A percentile compares a stretch with the other conserved stretches of the same genome.
Conservation (phyloP, 371 early-diverging fungal genomes). For the Mucor racemosus region DNA sequence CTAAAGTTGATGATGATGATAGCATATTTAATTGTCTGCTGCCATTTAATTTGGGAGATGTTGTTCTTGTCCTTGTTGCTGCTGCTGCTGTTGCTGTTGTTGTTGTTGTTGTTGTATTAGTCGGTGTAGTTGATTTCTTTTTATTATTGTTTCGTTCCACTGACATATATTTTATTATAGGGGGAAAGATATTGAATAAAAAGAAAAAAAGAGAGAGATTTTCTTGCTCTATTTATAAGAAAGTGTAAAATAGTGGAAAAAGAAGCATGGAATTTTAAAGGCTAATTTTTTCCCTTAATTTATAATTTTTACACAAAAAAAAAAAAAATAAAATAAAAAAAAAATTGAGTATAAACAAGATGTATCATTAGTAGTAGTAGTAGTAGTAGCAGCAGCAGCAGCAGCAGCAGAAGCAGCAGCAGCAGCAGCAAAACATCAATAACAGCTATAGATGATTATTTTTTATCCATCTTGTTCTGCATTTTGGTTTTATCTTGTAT, state of each 20-base stretch:
- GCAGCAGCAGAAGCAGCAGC: not conserved
- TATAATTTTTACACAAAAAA: not conserved
- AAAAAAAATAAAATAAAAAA: no score
- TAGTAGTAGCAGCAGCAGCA: not conserved
- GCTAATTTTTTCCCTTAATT: not conserved
- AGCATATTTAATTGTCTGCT: conserved; percentile 5
- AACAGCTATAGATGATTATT: not conserved
- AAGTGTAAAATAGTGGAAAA: not conserved
- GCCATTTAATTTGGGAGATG: conserved; percentile 10
- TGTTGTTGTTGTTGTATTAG: not conserved
- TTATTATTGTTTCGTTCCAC: not conserved
- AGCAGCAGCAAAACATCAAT: not conserved
- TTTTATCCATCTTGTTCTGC: not conserved
- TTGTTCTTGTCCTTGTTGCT: not conserved
- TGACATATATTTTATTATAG: not conserved
- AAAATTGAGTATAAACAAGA: no score
- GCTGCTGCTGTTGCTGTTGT: not conserved
- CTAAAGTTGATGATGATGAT: not conserved
- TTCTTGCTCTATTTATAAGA: not conserved
- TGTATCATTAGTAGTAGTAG: no score
- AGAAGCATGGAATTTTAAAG: not conserved
- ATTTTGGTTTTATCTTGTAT: not conserved
- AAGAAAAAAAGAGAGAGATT: not conserved
- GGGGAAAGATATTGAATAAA: not conserved
- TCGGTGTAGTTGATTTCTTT: not conserved